phyloP scores from a whole-genome alignment of 805 yeast species.

The Wickerhamomyces silvicola region DNA sequence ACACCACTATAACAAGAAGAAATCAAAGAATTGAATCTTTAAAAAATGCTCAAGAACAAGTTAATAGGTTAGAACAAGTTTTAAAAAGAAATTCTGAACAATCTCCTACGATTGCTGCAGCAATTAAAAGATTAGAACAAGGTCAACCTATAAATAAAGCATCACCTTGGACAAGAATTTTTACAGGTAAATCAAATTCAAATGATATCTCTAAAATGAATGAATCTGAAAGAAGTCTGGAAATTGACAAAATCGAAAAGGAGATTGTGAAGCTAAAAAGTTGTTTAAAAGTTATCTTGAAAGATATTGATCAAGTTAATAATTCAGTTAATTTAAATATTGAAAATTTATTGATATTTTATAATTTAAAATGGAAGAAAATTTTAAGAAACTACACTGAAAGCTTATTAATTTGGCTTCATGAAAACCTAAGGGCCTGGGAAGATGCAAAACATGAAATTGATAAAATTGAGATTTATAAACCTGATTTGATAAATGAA shows the following conservation, averaged over 20 bases:
- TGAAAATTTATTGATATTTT: slow-evolving; percentile 19
- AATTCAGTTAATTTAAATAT: slow-evolving; percentile 25
- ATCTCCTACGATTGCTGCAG: slow-evolving; percentile 29
- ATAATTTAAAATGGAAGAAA: slow-evolving; percentile 23
- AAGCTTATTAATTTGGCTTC: slow-evolving; percentile 29
- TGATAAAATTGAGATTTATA: slow-evolving; percentile 9
- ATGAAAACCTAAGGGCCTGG: slow-evolving; percentile 34
- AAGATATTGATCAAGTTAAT: slow-evolving; percentile 32
- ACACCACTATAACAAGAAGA: slow-evolving; percentile 32
- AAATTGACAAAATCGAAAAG: slow-evolving; percentile 26
- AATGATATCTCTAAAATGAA: slow-evolving; percentile 21
- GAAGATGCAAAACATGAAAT: slow-evolving; percentile 27
- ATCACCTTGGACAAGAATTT: slow-evolving; percentile 20
- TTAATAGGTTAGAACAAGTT: slow-evolving; percentile 25
- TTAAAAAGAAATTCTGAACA: slow-evolving; percentile 28
- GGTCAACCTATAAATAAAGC: slow-evolving; percentile 17
- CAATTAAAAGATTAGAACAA: slow-evolving; percentile 23
- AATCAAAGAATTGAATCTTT: slow-evolving; percentile 24
- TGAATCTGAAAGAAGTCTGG: slow-evolving; percentile 30
- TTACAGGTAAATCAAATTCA: slow-evolving; percentile 12
- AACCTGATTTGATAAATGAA: neutral
- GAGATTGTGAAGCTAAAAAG: slow-evolving; percentile 34
- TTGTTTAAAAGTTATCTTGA: slow-evolving; percentile 29
- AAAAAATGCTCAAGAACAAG: slow-evolving; percentile 27
- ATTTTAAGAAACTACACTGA: slow-evolving; percentile 27